Evolutionary conservation across 2,329 filamentous ascomycete species (phyloP).

Genomic region (Hyphodiscus sp.): DNA sequence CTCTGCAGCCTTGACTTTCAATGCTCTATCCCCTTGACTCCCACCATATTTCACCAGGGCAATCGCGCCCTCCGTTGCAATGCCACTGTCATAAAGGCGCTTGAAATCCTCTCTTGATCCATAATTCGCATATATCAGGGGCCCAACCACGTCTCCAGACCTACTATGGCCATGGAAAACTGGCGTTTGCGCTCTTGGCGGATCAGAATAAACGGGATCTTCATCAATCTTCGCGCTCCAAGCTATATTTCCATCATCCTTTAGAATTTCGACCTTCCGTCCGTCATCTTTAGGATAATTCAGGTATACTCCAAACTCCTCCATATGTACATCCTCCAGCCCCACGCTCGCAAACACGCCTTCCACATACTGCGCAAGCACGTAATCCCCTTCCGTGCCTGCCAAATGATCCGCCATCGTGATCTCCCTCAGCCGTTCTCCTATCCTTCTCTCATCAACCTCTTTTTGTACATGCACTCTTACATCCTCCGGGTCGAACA

Average conservation of each 20-base stretch:
- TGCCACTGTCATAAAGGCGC: slow-evolving; percentile 59
- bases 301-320: slow-evolving; percentile 82
- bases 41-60: slow-evolving; percentile 78
- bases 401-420: slow-evolving; percentile 85
- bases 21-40: slow-evolving; percentile 60
- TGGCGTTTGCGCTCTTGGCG: slow-evolving; percentile 60
- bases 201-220: slow-evolving; percentile 58
- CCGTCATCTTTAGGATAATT: slow-evolving; percentile 81
- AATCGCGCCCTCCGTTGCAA: slow-evolving; percentile 73
- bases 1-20: slow-evolving; percentile 89
- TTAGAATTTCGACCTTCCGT: slow-evolving; percentile 73
- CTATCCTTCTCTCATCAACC: slow-evolving; percentile 63
- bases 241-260: slow-evolving; percentile 52
- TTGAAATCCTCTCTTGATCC: slow-evolving; percentile 81
- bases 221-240: slow-evolving; percentile 88
- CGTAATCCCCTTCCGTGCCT: slow-evolving; percentile 89
- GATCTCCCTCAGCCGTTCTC: slow-evolving; percentile 68
- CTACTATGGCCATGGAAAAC: slow-evolving; percentile 88
- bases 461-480: slow-evolving; percentile 66
- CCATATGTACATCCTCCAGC: slow-evolving; percentile 68
- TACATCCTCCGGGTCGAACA: slow-evolving; percentile 80
- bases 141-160: slow-evolving; percentile 77
- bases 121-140: slow-evolving; percentile 87
- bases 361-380: slow-evolving; percentile 77
- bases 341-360: slow-evolving; percentile 65